phyloP scores from a whole-genome alignment of 2,329 filamentous ascomycete genomes.

The Lachnellula hyalina region DNA sequence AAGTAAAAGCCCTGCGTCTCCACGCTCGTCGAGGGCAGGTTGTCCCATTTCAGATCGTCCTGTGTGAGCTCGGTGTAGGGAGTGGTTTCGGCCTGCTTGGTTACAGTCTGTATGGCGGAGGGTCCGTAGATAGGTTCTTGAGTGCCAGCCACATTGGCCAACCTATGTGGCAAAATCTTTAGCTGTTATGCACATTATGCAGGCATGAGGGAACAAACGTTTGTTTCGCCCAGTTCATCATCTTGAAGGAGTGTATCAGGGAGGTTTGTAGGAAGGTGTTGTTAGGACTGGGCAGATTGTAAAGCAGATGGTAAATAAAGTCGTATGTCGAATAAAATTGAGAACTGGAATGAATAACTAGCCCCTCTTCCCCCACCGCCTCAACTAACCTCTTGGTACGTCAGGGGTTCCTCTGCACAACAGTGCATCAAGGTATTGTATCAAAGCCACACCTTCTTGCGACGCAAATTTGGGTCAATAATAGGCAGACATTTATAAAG shows the following conservation, averaged over 20 bases:
- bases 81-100: slow-evolving; percentile 69
- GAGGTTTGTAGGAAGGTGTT: neutral
- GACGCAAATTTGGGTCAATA: too few relatives aligned
- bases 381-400: neutral
- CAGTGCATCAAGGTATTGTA: too few relatives aligned
- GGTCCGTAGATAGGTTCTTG: slow-evolving; percentile 95
- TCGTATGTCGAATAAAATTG: neutral
- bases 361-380: neutral
- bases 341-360: neutral
- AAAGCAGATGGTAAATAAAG: too few relatives aligned
- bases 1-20: slow-evolving; percentile 96
- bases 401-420: neutral
- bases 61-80: slow-evolving; percentile 76
- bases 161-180: slow-evolving; percentile 36
- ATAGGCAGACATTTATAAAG: too few relatives aligned
- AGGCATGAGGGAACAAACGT: slow-evolving; percentile 53
- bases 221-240: slow-evolving; percentile 95
- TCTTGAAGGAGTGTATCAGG: slow-evolving; percentile 38
- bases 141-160: slow-evolving; percentile 83
- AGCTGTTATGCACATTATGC: slow-evolving; percentile 5
- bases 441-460: too few relatives aligned
- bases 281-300: too few relatives aligned
- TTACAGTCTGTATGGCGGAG: slow-evolving; percentile 78
- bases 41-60: slow-evolving; percentile 77
- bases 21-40: slow-evolving; percentile 77